Percentiles rank a stretch among this genome's conserved stretches.
Evolutionary conservation across 495 filamentous ascomycete species (phyloP).

Genomic region (Poronia punctata): DNA sequence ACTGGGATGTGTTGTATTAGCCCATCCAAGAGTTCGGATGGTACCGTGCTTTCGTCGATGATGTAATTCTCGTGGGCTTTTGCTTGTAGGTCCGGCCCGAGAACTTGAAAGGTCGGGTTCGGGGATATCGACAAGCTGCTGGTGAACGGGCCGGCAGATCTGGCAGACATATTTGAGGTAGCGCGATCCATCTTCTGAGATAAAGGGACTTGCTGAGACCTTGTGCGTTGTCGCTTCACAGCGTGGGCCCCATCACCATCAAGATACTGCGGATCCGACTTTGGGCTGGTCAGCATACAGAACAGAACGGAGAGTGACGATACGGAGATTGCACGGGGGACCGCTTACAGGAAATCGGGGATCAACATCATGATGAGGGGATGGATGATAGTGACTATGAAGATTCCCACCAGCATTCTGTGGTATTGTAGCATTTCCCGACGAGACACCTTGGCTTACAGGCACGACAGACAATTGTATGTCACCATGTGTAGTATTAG

Average conservation of each 20-base stretch:
- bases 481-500: conserved; percentile 21
- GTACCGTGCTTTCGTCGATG: conserved; percentile 12
- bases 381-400: conserved; percentile 21
- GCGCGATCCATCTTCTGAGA: conserved; percentile 26
- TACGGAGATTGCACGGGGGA: conserved; percentile 6
- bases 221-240: conserved; percentile 25
- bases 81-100: conserved; percentile 13
- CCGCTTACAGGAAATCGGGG: conserved; percentile 20
- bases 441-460: conserved; percentile 21
- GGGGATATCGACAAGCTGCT: conserved; percentile 19
- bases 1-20: conserved; percentile 10
- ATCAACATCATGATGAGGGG: no score
- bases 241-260: conserved; percentile 17
- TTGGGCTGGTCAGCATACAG: conserved; percentile 18
- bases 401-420: conserved; percentile 20
- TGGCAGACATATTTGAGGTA: conserved; percentile 23
- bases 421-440: conserved; percentile 28
- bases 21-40: conserved; percentile 16
- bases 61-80: conserved; percentile 17
- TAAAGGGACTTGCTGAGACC: conserved; percentile 22
- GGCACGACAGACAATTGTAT: conserved; percentile 22
- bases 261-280: conserved; percentile 17
- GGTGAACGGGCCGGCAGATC: conserved; percentile 24
- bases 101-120: conserved; percentile 11
- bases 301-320: conserved; percentile 2